phyloP scores from a whole-genome alignment of 116 monocot genomes.

The Dioscorea cayenensis region DNA sequence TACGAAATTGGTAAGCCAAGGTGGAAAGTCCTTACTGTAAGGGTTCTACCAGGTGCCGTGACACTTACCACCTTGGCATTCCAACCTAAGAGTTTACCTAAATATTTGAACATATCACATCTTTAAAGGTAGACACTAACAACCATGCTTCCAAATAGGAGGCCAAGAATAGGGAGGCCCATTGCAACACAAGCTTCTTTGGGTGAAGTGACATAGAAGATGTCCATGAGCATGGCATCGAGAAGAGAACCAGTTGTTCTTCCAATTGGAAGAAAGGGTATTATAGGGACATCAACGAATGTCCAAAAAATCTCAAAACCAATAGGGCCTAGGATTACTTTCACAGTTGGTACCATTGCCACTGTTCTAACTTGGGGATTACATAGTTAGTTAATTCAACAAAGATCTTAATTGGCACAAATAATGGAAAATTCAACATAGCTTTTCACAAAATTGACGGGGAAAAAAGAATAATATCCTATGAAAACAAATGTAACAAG shows the following conservation, averaged over 20 bases:
- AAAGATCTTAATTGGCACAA: neutral
- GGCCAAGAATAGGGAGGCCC: constrained; percentile 85
- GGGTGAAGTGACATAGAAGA: constrained; percentile 58
- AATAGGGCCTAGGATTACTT: constrained; percentile 57
- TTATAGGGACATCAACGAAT: constrained; percentile 70
- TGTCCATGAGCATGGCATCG: constrained; percentile 70
- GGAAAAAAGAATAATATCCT: no score
- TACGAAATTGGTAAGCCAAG: no score
- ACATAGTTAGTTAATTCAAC: neutral
- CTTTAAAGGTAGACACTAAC: constrained; percentile 72
- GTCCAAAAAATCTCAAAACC: constrained; percentile 81
- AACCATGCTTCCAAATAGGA: constrained; percentile 91
- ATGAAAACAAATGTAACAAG: no score
- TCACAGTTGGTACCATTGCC: constrained; percentile 51
- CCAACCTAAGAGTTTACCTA: constrained; percentile 61
- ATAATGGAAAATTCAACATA: neutral
- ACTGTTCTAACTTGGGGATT: constrained; percentile 8
- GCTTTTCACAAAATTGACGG: neutral
- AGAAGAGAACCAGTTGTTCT: constrained; percentile 81
- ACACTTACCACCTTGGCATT: constrained; percentile 60
- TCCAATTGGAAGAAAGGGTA: constrained; percentile 79
- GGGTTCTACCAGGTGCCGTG: no score
- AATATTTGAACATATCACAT: constrained; percentile 77
- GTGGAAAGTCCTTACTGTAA: constrained; percentile 55
- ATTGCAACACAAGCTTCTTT: constrained; percentile 69